Evolutionary conservation across 2,329 filamentous ascomycete species (phyloP), one percentile per base, ranked within the genome.

Genomic region (Chrysosphaeria jannelii): DNA sequence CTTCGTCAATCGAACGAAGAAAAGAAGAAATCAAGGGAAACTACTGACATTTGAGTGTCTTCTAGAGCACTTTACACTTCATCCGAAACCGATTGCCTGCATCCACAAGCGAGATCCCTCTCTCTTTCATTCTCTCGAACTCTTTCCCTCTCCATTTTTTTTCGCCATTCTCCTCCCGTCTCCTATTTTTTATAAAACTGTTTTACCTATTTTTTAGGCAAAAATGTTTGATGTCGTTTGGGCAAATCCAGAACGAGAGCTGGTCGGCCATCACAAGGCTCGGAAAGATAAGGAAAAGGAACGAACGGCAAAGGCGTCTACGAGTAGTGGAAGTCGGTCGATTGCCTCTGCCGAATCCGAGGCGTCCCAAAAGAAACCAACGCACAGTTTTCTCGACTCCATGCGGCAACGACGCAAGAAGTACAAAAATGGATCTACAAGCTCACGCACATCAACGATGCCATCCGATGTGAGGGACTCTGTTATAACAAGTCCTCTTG

Each of bases 201-300:
- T 18, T 15, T 11, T 14, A 16, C 16, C 16, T 20, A n/a, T 20
- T 13, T 15, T 5, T 8, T 5, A 6, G 4, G 6, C 6, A 22
- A 24, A 18, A 19, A 63, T 63, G 57, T 62, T 58, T 35, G 55
- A 61, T 35, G 51, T 62, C 15, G 41, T 57, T 22, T 63, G 57
- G 57, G 54, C 53, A 4, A 57, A 61, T 27, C 52, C 51, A 12
- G 43, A 53, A 23, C 42, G 46, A 27, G 52, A 62, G 38, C 44
- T 48, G 6, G 47, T 60, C 10, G 53, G 55, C 3, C 50, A 62
- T 34, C 46, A 50, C 25, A 48, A 49, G 10, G 45, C 49, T 2
- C 49, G 47, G 22, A 60, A 57, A 32, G 48, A 50, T 29, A 34
- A 36, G 22, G 46, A 46, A 28, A 41, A 37, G 12, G 43, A 39